Conservation (phyloP, 1,139 yeast species). For the Suhomyces coccinellae region DNA sequence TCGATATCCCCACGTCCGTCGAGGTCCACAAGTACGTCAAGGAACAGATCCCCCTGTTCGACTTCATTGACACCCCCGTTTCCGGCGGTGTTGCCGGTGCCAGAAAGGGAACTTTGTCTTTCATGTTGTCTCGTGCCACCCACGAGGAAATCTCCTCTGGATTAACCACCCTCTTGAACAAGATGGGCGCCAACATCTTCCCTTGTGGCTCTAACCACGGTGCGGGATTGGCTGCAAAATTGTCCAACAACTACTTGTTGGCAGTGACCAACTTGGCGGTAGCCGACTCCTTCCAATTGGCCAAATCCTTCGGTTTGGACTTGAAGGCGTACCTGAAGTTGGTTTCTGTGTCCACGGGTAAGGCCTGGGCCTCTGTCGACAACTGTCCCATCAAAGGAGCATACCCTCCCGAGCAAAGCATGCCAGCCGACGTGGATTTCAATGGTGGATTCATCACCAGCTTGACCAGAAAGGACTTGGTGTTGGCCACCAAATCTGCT, state of each 20-base stretch:
- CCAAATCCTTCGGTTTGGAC: slow-evolving; percentile 54
- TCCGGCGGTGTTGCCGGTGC: slow-evolving; percentile 67
- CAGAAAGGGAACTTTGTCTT: slow-evolving; percentile 53
- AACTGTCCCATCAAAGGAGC: slow-evolving; percentile 61
- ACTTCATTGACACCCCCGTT: slow-evolving; percentile 59
- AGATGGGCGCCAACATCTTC: slow-evolving; percentile 56
- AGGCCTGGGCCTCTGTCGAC: slow-evolving; percentile 61
- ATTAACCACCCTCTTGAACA: slow-evolving; percentile 33
- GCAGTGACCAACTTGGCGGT: slow-evolving; percentile 62
- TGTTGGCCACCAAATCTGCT: slow-evolving; percentile 55
- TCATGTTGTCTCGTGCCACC: slow-evolving; percentile 52
- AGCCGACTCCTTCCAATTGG: slow-evolving; percentile 60
- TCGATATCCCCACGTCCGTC: slow-evolving; percentile 52
- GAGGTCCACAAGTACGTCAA: slow-evolving; percentile 41
- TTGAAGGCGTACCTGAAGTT: slow-evolving; percentile 51
- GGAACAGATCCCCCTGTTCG: slow-evolving; percentile 34
- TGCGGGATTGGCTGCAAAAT: slow-evolving; percentile 59
- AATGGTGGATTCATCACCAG: slow-evolving; percentile 57
- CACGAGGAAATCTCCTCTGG: slow-evolving; percentile 29
- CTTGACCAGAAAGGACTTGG: slow-evolving; percentile 58
- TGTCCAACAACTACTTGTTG: slow-evolving; percentile 57
- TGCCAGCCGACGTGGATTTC: slow-evolving; percentile 52
- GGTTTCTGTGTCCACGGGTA: slow-evolving; percentile 59
- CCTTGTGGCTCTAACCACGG: slow-evolving; percentile 57
- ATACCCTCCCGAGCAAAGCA: slow-evolving; percentile 38